Evolutionary conservation across 768 basidiomycete genomes (phyloP), one percentile per base, ranked within the genome.

Genomic region (Leccinum ochraceum): DNA sequence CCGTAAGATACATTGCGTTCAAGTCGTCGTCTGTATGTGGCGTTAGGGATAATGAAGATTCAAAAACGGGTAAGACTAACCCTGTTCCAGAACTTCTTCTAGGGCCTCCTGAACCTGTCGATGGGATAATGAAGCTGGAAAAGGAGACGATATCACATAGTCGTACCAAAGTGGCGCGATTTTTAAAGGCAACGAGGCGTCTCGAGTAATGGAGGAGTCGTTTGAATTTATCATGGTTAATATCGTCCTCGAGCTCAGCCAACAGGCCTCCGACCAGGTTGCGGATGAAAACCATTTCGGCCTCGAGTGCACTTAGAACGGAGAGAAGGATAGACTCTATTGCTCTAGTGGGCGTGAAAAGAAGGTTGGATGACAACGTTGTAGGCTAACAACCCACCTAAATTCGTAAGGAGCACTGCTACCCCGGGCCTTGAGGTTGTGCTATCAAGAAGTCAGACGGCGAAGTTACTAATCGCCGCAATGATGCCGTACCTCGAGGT

Each of bases 251-350:
- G 54, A 98, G 83, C 74, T 96, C 95, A 17, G 92, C 92, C 32
- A 98, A 79, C 10, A 98, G 79, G 4, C 93, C 90, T 56, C 92
- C 91, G 55, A 98, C 91, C 39, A 97, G 86, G 63, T 90, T 89
- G 36, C 95, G 87, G 55, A 94, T 92, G 70, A 95, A 95, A 14
- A 89, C 89, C 90, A 98, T 91, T 77, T 98, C 96, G 34, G 94
- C 94, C 77, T 98, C 96, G 24, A 98, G 80, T 5, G 96, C 95
- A 64, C 90, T 92, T 59, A 95, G 77, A 10, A 96, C 93, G 44
- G 94, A 96, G 46, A 96, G 83, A 48, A 98, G 80, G 59, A 97
- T 88, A 1, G 95, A 95, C 67, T 98, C 96, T 42, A 98, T 80
- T 3, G 96, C 96, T 57, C 95, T 95, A 70, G n/a, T 58, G 26